Conservation (phyloP, 1,284 basidiomycete genomes). For the Ustilago vetiveriae region DNA sequence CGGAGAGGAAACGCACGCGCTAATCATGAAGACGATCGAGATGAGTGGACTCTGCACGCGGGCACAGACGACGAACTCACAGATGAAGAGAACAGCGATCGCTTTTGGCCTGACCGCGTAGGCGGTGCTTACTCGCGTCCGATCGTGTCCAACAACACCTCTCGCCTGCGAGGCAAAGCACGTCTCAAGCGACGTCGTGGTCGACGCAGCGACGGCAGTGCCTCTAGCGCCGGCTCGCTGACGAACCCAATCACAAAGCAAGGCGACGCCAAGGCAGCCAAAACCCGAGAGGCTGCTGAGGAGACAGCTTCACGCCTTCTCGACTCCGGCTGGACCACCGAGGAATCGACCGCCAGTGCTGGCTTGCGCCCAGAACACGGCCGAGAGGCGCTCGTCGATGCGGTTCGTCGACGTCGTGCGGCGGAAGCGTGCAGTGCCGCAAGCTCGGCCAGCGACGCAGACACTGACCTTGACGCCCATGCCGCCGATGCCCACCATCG, state of each 20-base stretch:
- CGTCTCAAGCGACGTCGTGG: conserved; percentile 28
- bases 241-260: conserved; percentile 7
- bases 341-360: conserved; percentile 18
- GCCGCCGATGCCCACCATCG: conserved; percentile 1
- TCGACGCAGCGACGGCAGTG: conserved; percentile 25
- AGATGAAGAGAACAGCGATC: conserved; percentile 26
- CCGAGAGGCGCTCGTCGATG: conserved; percentile 13
- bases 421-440: not conserved
- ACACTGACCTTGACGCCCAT: conserved; percentile 11
- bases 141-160: not conserved
- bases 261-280: conserved; percentile 24
- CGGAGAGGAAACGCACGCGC: not conserved
- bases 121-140: conserved; percentile 54
- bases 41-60: conserved; percentile 16
- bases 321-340: conserved; percentile 41
- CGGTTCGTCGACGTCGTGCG: conserved; percentile 20
- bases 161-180: conserved; percentile 24
- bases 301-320: conserved; percentile 7
- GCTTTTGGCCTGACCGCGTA: conserved; percentile 45
- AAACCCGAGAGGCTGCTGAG: conserved; percentile 6
- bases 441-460: conserved; percentile 12
- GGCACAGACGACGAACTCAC: conserved; percentile 29
- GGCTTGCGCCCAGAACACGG: conserved; percentile 2
- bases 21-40: conserved; percentile 19
- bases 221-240: conserved; percentile 13